Evolutionary conservation across 148 eudicot genomes (phyloP), one percentile per base, ranked within the genome.

Genomic region (Spergularia marina): DNA sequence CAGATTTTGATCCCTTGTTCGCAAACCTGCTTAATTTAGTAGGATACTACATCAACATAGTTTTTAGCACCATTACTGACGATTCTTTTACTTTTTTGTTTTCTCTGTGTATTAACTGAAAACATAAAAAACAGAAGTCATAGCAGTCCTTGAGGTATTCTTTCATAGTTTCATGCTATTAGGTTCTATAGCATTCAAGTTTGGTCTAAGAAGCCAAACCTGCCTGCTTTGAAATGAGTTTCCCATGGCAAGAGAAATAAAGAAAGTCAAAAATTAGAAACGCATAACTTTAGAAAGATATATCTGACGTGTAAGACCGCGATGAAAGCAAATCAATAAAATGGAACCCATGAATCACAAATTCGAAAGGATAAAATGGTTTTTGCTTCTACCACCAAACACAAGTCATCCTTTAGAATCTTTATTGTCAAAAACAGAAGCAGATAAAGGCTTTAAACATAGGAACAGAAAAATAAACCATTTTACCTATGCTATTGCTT

Each of bases 391-490:
- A 67, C 15, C 57, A 68, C 52, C n/a, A 68, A 68, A 21, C 72
- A 51, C 53, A 66, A 16, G 52, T 21, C 30, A 20, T 68, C 16
- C 57, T 49, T 41, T 12, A 47, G 5, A 51, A 47, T 53, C 10
- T 6, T 44, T 44, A 9, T 44, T 44, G 49, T 6, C 49, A 44
- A 44, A 44, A 53, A 53, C 6, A 18, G 21, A 21, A 36, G 12
- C 57, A 72, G 53, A 57, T 40, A n/a, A 72, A 23, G 65, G 65
- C 53, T 39, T 56, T 15, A 57, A 40, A 57, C 49, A 39, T 57
- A 17, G 17, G 17, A 14, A 11, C 51, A 47, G 36, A 2, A 41
- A 68, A 49, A 68, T 10, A 5, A 66, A 11, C 15, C 25, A 23
- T 23, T 23, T 23, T 23, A 23, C 25, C 25, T 23, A 23, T 23